These are phyloP conservation scores for Penicillium cinerascens DNA, from an alignment of 495 filamentous ascomycete species.

Conservation along the genomic window DNA sequence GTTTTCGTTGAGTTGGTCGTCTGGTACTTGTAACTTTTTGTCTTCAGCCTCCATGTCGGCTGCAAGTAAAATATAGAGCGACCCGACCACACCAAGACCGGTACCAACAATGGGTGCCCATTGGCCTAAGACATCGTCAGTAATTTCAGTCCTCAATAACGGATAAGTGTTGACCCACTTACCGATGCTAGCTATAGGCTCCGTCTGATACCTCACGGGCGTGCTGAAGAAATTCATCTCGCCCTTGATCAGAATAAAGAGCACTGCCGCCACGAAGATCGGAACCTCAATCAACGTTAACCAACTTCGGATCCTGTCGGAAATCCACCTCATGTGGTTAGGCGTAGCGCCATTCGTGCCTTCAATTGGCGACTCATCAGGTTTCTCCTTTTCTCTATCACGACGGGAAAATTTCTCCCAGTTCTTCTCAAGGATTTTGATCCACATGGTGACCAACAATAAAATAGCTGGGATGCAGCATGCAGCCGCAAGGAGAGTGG, in stretches of 20 bases:
- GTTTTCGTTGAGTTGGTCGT: background rate
- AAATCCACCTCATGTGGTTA: constrained; percentile 45
- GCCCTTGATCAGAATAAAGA: constrained; percentile 53
- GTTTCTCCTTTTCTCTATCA: constrained; percentile 18
- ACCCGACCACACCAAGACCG: constrained; percentile 50
- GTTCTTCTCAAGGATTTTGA: constrained; percentile 56
- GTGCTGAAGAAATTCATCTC: constrained; percentile 57
- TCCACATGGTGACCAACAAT: constrained; percentile 54
- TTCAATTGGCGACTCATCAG: constrained; percentile 37
- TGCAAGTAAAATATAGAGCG: constrained; percentile 48
- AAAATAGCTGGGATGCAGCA: constrained; percentile 59
- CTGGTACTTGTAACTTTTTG: constrained; percentile 5
- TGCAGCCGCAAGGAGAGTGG: constrained; percentile 53
- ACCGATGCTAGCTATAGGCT: constrained; percentile 54
- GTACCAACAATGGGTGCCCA: constrained; percentile 57
- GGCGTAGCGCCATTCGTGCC: constrained; percentile 54
- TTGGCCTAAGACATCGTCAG: constrained; percentile 37
- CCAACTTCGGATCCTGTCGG: constrained; percentile 38
- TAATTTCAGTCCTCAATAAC: too few species aligned
- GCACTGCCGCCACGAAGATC: constrained; percentile 49
- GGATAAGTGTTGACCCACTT: constrained; percentile 9
- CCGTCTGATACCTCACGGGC: constrained; percentile 50
- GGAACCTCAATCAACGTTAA: constrained; percentile 50
- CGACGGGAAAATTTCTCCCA: constrained; percentile 42
- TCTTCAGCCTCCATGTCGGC: constrained; percentile 26